Conservation (phyloP, 139 green algal species). For the Ostreobium quekettii region DNA sequence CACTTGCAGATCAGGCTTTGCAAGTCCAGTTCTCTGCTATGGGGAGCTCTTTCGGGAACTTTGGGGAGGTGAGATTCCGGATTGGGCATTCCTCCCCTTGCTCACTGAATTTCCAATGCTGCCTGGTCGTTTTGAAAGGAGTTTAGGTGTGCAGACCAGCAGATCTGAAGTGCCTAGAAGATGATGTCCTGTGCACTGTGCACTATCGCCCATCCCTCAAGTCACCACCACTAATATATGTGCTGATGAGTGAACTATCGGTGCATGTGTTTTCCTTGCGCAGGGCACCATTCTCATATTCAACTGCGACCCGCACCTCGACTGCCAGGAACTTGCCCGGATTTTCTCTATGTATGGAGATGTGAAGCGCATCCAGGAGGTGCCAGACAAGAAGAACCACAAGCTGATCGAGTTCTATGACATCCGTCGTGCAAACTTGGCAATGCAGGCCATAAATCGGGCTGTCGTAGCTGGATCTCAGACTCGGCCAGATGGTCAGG, state of each 20-base stretch:
- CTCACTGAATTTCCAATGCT: no score
- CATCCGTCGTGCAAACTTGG: conserved; percentile 42
- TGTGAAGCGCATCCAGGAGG: conserved; percentile 24
- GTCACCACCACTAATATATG: no score
- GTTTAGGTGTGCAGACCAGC: no score
- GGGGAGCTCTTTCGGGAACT: neutral
- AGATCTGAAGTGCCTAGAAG: no score
- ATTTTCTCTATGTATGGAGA: conserved; percentile 17
- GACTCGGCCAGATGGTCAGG: neutral
- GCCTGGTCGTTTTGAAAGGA: no score
- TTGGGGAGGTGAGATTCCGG: neutral
- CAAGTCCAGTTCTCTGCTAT: conserved; percentile 56
- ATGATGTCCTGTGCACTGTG: no score
- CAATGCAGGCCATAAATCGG: conserved; percentile 45
- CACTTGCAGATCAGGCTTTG: conserved; percentile 33
- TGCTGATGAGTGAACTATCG: no score
- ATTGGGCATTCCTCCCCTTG: no score
- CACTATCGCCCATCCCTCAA: no score
- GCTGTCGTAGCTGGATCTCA: conserved; percentile 21
- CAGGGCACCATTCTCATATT: conserved; percentile 79
- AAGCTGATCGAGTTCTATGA: conserved; percentile 91
- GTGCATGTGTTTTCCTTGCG: no score
- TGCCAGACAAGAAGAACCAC: conserved; percentile 44
- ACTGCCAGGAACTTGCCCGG: neutral
- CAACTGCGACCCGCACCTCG: conserved; percentile 37